Evolutionary conservation across 352 stramenopile species (phyloP).

Genomic region (Phytophthora hybrid): DNA sequence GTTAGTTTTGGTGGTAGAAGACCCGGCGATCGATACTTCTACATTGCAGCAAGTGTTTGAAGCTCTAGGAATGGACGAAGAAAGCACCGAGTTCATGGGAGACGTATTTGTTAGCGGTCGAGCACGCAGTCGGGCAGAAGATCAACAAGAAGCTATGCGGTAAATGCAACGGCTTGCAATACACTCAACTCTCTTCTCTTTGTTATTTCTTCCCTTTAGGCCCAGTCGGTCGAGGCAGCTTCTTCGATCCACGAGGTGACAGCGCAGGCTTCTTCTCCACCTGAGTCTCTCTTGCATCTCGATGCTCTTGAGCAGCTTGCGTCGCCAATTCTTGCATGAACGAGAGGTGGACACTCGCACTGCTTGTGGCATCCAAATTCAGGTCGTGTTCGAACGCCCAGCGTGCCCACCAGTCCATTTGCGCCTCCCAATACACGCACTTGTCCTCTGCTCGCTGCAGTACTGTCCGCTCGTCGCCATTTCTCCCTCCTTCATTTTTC

Average conservation of each 20-base stretch:
- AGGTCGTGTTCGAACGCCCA: constrained; percentile 31
- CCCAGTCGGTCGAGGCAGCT: neutral
- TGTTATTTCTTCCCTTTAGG: neutral
- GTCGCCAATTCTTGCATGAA: constrained; percentile 29
- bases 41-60: constrained; percentile 25
- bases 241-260: neutral
- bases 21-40: neutral
- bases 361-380: constrained; percentile 3
- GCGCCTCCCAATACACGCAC: constrained; percentile 25
- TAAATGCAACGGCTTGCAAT: constrained; percentile 7
- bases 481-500: neutral
- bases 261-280: neutral
- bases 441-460: constrained; percentile 21
- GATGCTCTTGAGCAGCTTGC: constrained; percentile 24
- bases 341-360: constrained; percentile 20
- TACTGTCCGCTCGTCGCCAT: neutral
- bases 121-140: constrained; percentile 1
- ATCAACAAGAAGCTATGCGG: neutral
- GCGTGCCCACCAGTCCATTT: constrained; percentile 32
- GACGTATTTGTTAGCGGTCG: constrained; percentile 5
- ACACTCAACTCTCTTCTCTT: neutral
- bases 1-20: constrained; percentile 21
- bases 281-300: neutral
- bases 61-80: constrained; percentile 24
- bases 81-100: constrained; percentile 10